Base-by-base conservation (phyloP, 768 basidiomycete genomes). In the Suillus cothurnatus region DNA sequence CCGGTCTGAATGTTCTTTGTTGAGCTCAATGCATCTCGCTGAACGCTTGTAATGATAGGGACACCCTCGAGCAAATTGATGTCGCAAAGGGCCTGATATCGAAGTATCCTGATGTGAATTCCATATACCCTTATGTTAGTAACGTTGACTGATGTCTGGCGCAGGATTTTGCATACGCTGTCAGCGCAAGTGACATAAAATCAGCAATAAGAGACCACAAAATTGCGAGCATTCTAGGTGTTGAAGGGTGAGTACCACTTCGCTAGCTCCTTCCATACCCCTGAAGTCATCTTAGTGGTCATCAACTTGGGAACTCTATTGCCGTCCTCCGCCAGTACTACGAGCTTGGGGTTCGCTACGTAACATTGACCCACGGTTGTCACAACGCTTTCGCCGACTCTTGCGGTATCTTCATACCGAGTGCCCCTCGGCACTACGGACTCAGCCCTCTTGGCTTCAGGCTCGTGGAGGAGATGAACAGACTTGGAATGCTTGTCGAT, bases 51-150 rank as follows among this genome's bases (percentile, higher is more conserved):
- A 28, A 58, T 61, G 64, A 7, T 58, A 85, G 92, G 64, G 95
- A 97, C 71, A 97, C 97, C 0, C 81, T 99, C 34, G 97, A 99
- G 75, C 96, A 97, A 75, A 95, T 99, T 60, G 97, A 98, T 71
- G 86, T 97, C 12, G 83, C 94, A 6, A 86, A 83, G 70, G 79
- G 89, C 28, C 73, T 97, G 32, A 95, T 99, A 62, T 81, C 84
- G 23, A 88, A 93, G 74, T 94, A 97, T 73, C 81, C 88, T 1
- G 85, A 92, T 55, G 92, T 90, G 69, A 64, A 82, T 73, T 14
- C 43, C 19, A 31, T 9, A 47, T 0, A 28, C 38, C 2, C 38
- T 28, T 45, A 38, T 56, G 26, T 19, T 62, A 34, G 17, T 1
- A 4, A 23, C 32, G 2, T 17, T 26, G 4, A 52, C 28, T 68